Conservation (phyloP, 306 rosid species). For the Sechiopsis laciniata region DNA sequence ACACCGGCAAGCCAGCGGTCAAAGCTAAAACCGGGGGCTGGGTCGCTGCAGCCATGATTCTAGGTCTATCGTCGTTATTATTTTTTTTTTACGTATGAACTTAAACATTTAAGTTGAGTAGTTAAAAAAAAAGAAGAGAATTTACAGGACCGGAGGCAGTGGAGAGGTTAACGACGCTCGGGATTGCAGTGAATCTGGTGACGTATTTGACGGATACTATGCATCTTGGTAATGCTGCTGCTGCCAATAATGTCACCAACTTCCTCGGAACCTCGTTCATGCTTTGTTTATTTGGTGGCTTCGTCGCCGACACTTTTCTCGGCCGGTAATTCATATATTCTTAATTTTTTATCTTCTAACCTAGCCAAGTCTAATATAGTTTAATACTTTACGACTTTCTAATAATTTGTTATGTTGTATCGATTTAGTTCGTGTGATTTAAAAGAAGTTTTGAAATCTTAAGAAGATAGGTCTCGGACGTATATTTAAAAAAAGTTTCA, state of each 20-base stretch:
- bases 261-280: conserved; percentile 86
- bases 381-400: too few species aligned
- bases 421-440: too few species aligned
- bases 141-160: conserved; percentile 60
- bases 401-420: too few species aligned
- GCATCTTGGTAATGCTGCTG: conserved; percentile 81
- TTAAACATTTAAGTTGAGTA: not conserved
- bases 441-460: too few species aligned
- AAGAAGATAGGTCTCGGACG: too few species aligned
- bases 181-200: conserved; percentile 77
- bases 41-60: conserved; percentile 75
- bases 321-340: conserved; percentile 49
- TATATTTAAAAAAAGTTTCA: too few species aligned
- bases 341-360: too few species aligned
- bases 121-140: not conserved
- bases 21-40: conserved; percentile 66
- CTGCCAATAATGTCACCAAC: conserved; percentile 84
- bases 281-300: conserved; percentile 86
- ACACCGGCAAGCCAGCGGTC: conserved; percentile 56
- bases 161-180: conserved; percentile 78
- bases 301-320: conserved; percentile 75
- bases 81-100: not conserved
- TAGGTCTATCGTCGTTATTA: conserved; percentile 27
- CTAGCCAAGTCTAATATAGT: not conserved
- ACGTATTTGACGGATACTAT: conserved; percentile 67